phyloP scores from a whole-genome alignment of 2,329 filamentous ascomycete species.

The Ascochyta lentis region DNA sequence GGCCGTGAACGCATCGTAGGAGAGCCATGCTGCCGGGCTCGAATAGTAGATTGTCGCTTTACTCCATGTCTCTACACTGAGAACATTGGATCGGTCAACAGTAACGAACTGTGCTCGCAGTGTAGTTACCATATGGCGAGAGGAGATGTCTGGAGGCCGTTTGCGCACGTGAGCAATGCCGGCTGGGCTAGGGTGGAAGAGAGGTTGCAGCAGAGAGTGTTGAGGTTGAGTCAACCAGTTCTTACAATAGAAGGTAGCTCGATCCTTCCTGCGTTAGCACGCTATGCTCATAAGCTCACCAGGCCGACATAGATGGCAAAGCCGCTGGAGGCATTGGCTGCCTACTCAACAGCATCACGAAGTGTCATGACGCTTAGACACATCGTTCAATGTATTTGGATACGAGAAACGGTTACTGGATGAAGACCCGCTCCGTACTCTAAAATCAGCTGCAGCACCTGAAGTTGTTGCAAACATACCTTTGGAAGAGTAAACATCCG shows the following conservation, averaged over 20 bases:
- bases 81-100: constrained; percentile 33
- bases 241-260: neutral
- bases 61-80: constrained; percentile 34
- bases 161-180: constrained; percentile 26
- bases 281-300: neutral
- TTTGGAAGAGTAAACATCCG: neutral
- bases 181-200: constrained; percentile 30
- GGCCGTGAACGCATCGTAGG: constrained; percentile 34
- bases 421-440: neutral
- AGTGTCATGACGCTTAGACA: neutral
- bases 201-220: constrained; percentile 17
- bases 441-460: neutral
- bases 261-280: neutral
- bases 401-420: neutral
- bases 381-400: neutral
- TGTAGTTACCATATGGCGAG: constrained; percentile 26
- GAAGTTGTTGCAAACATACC: neutral
- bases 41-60: constrained; percentile 23
- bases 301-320: constrained; percentile 11
- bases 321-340: constrained; percentile 15
- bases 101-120: constrained; percentile 24
- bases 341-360: constrained; percentile 5
- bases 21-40: constrained; percentile 41
- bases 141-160: constrained; percentile 27
- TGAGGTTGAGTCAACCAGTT: neutral